Conservation (phyloP, 2,329 filamentous ascomycete genomes). For the Colletotrichum aenigma region DNA sequence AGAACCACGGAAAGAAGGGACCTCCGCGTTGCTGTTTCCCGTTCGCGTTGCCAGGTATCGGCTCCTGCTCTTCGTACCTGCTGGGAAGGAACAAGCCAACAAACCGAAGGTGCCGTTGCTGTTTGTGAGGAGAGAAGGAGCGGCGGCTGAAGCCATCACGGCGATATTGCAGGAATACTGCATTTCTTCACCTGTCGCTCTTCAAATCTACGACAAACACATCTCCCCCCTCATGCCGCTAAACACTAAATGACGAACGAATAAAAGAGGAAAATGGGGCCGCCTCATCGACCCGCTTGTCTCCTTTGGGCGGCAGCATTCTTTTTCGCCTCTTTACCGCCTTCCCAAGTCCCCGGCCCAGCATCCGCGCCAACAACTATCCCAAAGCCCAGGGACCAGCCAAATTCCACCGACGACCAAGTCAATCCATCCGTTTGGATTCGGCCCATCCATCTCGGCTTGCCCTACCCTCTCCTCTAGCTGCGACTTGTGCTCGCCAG, state of each 20-base stretch:
- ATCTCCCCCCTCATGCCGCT: not conserved
- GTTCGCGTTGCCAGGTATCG: not conserved
- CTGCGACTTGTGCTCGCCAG: not conserved
- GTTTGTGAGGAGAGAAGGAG: not conserved
- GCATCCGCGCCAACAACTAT: not conserved
- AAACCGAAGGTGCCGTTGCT: not conserved
- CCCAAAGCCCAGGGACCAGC: not conserved
- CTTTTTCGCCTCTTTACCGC: not conserved
- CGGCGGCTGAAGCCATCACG: not conserved
- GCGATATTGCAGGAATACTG: not conserved
- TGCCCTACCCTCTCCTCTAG: not conserved
- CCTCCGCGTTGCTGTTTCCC: not conserved
- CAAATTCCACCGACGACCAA: not conserved
- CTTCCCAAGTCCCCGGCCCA: not conserved
- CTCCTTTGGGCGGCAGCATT: not conserved
- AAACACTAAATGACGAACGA: not conserved
- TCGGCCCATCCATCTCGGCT: not conserved
- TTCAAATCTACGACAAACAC: not conserved
- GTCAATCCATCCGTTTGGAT: conserved; percentile 1
- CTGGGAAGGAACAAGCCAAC: not conserved
- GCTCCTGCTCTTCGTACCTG: not conserved
- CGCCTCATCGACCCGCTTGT: not conserved
- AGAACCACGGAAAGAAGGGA: not conserved
- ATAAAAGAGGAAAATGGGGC: not conserved
- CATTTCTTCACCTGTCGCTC: not conserved